These are phyloP conservation scores for Aurifilum marmelostoma DNA, from an alignment of 2,329 filamentous ascomycete species.

Conservation along the genomic window DNA sequence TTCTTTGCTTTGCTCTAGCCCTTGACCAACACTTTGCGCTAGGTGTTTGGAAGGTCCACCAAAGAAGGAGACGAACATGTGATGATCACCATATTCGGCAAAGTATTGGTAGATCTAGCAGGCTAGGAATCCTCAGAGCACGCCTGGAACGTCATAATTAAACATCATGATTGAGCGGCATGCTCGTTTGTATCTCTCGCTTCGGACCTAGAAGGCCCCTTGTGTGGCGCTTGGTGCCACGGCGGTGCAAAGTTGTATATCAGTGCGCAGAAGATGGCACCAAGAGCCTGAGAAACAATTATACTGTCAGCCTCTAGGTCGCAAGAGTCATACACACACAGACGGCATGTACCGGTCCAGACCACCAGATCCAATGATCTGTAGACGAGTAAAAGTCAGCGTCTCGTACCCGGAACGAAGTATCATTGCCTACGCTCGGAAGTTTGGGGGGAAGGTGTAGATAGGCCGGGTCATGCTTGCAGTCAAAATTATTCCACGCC, in stretches of 20 bases:
- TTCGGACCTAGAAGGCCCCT: neutral
- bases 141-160: neutral
- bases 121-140: neutral
- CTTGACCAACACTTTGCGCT: neutral
- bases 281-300: neutral
- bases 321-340: no score
- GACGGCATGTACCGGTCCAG: conserved; percentile 37
- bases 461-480: conserved; percentile 31
- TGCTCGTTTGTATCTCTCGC: neutral
- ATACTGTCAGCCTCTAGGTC: neutral
- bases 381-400: neutral
- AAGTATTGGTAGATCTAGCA: neutral
- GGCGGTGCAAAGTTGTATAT: neutral
- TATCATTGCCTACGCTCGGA: neutral
- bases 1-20: neutral
- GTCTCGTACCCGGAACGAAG: neutral
- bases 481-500: conserved; percentile 34
- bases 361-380: conserved; percentile 46
- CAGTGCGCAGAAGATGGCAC: neutral
- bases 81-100: neutral
- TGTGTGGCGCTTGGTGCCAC: neutral
- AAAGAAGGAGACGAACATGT: neutral
- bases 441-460: neutral
- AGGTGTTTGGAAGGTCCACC: neutral
- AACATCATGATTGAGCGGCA: neutral